Conservation (phyloP, 2,329 filamentous ascomycete genomes). For the Ambrosiella xylebori region DNA sequence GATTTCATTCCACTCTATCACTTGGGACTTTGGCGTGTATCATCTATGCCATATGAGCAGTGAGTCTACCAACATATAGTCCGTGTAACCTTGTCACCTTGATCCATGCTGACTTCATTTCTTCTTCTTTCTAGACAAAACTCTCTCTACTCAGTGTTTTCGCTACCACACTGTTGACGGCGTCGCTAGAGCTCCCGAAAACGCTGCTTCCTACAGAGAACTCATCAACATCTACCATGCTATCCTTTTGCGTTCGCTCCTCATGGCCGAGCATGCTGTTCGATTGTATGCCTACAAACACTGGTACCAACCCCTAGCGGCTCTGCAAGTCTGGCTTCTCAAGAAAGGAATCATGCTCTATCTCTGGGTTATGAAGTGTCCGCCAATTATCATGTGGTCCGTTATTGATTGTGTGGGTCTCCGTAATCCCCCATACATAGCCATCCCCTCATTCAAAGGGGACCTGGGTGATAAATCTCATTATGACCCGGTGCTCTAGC, state of each 20-base stretch:
- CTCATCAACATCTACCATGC: background rate
- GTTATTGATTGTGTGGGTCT: background rate
- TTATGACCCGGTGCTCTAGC: background rate
- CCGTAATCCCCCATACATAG: background rate
- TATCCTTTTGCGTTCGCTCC: background rate
- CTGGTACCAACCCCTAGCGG: background rate
- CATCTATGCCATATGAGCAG: background rate
- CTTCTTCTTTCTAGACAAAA: background rate
- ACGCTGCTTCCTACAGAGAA: background rate
- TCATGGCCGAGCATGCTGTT: background rate
- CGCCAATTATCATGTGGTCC: background rate
- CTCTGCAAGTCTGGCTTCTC: background rate
- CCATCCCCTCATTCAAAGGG: background rate
- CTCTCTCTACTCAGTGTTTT: background rate
- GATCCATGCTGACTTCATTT: background rate
- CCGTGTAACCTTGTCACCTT: background rate
- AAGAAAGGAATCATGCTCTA: background rate
- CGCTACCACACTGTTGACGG: background rate
- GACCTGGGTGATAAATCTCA: background rate
- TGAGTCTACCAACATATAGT: background rate
- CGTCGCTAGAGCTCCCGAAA: background rate
- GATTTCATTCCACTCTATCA: background rate
- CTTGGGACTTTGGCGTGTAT: background rate
- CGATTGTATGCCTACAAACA: background rate
- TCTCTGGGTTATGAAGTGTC: background rate